A percentile compares a stretch with the other conserved stretches of the same genome.
Conservation (phyloP, 2,329 filamentous ascomycete species). For the Cladobotryum mycophilum region DNA sequence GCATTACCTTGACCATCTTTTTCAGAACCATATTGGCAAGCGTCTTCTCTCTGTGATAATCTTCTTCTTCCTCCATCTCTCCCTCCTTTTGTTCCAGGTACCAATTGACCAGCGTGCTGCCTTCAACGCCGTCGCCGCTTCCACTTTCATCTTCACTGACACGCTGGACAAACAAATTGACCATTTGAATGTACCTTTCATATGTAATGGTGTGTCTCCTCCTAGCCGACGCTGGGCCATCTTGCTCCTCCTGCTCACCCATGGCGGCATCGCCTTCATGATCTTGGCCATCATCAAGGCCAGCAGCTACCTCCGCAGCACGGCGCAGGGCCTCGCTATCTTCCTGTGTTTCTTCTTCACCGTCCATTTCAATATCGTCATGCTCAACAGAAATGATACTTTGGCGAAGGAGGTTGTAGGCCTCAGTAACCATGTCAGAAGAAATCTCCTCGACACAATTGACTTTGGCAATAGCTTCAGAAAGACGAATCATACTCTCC, state of each 20-base stretch:
- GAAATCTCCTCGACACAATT: conserved; percentile 92
- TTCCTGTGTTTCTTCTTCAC: conserved; percentile 52
- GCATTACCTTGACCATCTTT: conserved; percentile 87
- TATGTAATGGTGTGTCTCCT: conserved; percentile 86
- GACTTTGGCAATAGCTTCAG: conserved; percentile 95
- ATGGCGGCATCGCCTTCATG: conserved; percentile 41
- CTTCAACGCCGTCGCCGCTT: conserved; percentile 75
- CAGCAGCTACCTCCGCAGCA: conserved; percentile 34
- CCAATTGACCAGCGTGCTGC: conserved; percentile 76
- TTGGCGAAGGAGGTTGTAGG: conserved; percentile 83
- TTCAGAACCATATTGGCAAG: conserved; percentile 81
- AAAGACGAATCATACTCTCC: conserved; percentile 90
- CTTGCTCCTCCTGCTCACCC: conserved; percentile 28
- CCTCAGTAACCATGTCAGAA: conserved; percentile 80
- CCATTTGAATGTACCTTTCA: conserved; percentile 87
- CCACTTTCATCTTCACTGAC: conserved; percentile 76
- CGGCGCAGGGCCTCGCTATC: conserved; percentile 41
- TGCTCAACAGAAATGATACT: conserved; percentile 98
- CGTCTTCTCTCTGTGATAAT: conserved; percentile 66
- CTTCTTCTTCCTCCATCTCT: conserved; percentile 73
- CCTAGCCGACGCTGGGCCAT: conserved; percentile 25
- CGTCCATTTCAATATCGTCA: conserved; percentile 92
- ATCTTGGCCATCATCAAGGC: conserved; percentile 40
- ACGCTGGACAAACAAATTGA: conserved; percentile 76
- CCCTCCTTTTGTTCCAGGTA: conserved; percentile 89